Evolutionary conservation across 805 yeast species (phyloP).

Genomic region (Teunomyces panamensis): DNA sequence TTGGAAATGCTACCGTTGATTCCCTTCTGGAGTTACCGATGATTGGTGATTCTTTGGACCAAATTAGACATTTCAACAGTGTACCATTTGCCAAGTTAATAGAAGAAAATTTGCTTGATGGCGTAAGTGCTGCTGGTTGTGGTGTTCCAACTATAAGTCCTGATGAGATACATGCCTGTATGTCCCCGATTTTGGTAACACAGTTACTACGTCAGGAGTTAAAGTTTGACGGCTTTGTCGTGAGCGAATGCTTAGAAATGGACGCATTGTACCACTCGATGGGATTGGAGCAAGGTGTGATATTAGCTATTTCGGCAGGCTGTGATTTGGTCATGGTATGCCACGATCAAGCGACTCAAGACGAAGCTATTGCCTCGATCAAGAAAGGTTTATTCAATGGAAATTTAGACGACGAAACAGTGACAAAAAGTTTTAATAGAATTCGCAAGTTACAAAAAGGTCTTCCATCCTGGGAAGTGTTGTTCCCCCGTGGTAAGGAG

Average conservation of each 20-base stretch:
- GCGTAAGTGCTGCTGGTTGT: conserved; percentile 60
- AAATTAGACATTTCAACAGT: conserved; percentile 47
- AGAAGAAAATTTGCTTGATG: conserved; percentile 46
- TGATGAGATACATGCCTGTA: conserved; percentile 61
- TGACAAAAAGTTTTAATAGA: conserved; percentile 39
- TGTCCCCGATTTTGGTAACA: conserved; percentile 51
- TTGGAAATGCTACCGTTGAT: conserved; percentile 59
- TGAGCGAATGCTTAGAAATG: conserved; percentile 61
- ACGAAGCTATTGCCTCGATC: conserved; percentile 50
- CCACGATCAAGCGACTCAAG: conserved; percentile 51
- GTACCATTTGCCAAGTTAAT: conserved; percentile 51
- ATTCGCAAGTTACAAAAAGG: conserved; percentile 42
- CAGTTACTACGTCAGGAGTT: conserved; percentile 50
- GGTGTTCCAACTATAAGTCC: conserved; percentile 61
- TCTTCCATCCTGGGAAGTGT: conserved; percentile 44
- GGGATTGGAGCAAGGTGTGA: conserved; percentile 65
- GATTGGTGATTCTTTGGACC: conserved; percentile 54
- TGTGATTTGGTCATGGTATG: conserved; percentile 65
- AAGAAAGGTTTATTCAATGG: conserved; percentile 38
- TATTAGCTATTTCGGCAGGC: conserved; percentile 59
- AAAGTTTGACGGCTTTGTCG: conserved; percentile 53
- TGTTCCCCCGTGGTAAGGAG: conserved; percentile 33
- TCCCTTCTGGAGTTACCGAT: conserved; percentile 56
- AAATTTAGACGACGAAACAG: conserved; percentile 41
- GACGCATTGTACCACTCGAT: conserved; percentile 61